A percentile compares a stretch with the other conserved stretches of the same genome.
Conservation (phyloP, 768 basidiomycete species). For the Jaapia argillacea region DNA sequence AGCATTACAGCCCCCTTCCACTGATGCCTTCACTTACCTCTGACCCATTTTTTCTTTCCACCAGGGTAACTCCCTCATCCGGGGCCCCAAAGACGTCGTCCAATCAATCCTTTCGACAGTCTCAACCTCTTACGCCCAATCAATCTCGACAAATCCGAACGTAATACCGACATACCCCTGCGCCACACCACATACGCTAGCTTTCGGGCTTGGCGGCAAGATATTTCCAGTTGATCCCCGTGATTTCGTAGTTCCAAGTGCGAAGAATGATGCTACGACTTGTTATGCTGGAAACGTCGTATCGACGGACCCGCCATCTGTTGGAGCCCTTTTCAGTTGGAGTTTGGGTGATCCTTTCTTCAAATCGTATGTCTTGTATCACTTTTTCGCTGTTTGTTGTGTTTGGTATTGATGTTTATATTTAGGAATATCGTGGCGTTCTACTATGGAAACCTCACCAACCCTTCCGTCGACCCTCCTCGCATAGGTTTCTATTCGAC, state of each 20-base stretch:
- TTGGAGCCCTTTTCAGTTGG: constrained; percentile 64
- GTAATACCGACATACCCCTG: constrained; percentile 43
- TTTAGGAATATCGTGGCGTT: constrained; percentile 54
- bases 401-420: constrained; percentile 1
- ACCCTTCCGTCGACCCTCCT: constrained; percentile 59
- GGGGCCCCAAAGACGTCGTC: constrained; percentile 63
- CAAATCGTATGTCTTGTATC: constrained; percentile 42
- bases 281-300: constrained; percentile 46
- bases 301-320: constrained; percentile 52
- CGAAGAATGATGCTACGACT: constrained; percentile 8
- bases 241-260: constrained; percentile 46
- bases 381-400: not conserved
- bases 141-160: too few relatives aligned
- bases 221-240: constrained; percentile 69
- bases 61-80: constrained; percentile 70
- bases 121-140: not conserved
- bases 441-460: constrained; percentile 62
- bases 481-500: constrained; percentile 67
- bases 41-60: not conserved
- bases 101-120: constrained; percentile 31
- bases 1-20: constrained; percentile 10
- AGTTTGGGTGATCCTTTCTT: constrained; percentile 70
- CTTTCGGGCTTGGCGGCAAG: constrained; percentile 59
- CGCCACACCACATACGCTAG: constrained; percentile 46
- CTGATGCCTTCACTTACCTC: not conserved